phyloP scores from a whole-genome alignment of 352 stramenopile species.

The Pythium sp. region DNA sequence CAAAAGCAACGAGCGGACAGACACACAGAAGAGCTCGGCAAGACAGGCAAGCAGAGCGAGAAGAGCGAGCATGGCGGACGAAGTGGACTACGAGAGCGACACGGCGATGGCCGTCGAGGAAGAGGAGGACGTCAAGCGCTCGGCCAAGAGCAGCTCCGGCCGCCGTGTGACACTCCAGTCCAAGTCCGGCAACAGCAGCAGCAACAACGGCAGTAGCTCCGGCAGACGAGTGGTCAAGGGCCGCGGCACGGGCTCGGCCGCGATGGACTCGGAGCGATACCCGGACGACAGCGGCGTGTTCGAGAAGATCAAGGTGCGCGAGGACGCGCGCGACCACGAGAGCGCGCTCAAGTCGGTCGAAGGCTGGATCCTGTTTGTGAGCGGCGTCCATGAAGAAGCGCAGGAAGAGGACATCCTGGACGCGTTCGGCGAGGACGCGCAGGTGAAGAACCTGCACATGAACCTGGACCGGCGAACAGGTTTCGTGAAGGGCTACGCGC shows the following conservation, averaged over 20 bases:
- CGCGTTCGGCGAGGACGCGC: slow-evolving; percentile 93
- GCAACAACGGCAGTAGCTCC: neutral
- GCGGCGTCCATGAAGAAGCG: slow-evolving; percentile 94
- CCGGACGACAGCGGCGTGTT: slow-evolving; percentile 72
- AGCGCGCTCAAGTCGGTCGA: slow-evolving; percentile 87
- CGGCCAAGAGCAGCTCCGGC: slow-evolving; percentile 2
- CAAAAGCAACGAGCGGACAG: slow-evolving; percentile 10
- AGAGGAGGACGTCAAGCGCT: slow-evolving; percentile 51
- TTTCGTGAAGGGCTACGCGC: slow-evolving; percentile 95
- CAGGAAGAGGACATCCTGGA: slow-evolving; percentile 96
- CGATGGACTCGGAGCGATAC: slow-evolving; percentile 79
- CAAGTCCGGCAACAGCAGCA: neutral
- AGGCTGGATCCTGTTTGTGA: slow-evolving; percentile 97
- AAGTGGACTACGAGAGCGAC: slow-evolving; percentile 88
- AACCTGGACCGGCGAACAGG: slow-evolving; percentile 94
- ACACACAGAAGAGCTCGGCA: neutral
- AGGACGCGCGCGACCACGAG: slow-evolving; percentile 33
- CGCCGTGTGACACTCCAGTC: slow-evolving; percentile 7
- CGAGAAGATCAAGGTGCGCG: slow-evolving; percentile 51
- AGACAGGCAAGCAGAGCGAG: neutral
- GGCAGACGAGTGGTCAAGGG: slow-evolving; percentile 60
- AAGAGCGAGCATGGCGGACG: slow-evolving; percentile 57
- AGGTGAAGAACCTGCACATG: slow-evolving; percentile 95
- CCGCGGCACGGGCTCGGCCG: slow-evolving; percentile 54
- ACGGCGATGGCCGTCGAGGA: slow-evolving; percentile 82